Evolutionary conservation across 2,329 filamentous ascomycete species (phyloP), one percentile per base, ranked within the genome.

Genomic region (Eutypella sp.): DNA sequence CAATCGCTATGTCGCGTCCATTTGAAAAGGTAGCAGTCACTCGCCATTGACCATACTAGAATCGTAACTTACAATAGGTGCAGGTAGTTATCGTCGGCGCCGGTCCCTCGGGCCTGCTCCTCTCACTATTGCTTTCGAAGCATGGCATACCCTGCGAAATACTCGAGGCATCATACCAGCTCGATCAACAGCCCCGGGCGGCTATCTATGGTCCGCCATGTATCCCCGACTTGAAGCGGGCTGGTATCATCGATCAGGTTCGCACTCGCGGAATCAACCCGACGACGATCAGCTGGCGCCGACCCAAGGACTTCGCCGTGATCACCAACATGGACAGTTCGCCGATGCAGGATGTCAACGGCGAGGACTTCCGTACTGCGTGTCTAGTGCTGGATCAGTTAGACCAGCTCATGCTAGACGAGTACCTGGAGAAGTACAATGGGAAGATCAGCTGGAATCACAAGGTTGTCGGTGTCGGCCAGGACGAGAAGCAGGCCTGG

Each of bases 151-250:
- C 69, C 24, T 72, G 77, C 37, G 73, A 72, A 20, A 67, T 82
- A 19, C 66, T 84, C 44, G 81, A 85, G 54, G 73, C 74, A 3
- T 70, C 73, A 2, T 59, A 69, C 22, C 66, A 73, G 44, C 68
- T 84, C 39, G 78, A 82, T 64, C 68, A 74, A 47, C 78, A 79
- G 47, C 81, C 81, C 0, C 77, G 81, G 23, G 81, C 81, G 13
- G 77, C 80, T 3, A 78, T 83, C 61, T 84, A 83, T 58, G 78
- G 75, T 3, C 70, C 76, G 0, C 71, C 79, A 1, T 79, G 79
- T 2, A 73, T 80, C 37, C 75, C 74, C 33, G 79, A 81, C 47
- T 70, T 85, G 41, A 58, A 67, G 34, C 72, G 76, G n/a, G 81
- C 81, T 0, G 81, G 81, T 1, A 72, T 84, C 10, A 64, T 84